A percentile compares a stretch with the other conserved stretches of the same genome.
Evolutionary conservation across 257 asterid species (phyloP).

Genomic region (Solanum bukasovii): DNA sequence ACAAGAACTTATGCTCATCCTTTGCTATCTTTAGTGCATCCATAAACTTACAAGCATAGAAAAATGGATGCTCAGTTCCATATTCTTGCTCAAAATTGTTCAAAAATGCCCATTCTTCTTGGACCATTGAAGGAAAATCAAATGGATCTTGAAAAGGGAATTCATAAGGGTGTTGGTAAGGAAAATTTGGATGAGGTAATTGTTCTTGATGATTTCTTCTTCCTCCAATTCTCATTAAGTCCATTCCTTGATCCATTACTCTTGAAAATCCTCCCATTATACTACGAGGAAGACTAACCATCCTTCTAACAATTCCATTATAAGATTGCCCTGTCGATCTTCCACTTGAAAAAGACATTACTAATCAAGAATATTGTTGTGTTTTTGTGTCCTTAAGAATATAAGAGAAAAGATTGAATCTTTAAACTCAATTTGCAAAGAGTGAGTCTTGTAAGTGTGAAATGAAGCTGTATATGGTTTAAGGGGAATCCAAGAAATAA

Average conservation of each 20-base stretch:
- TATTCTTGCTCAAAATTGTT: constrained; percentile 56
- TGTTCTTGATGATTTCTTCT: constrained; percentile 24
- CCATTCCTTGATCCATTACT: constrained; percentile 54
- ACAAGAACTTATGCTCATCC: constrained; percentile 53
- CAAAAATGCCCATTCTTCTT: constrained; percentile 63
- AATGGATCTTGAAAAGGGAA: constrained; percentile 20
- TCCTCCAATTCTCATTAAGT: constrained; percentile 25
- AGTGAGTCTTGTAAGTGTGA: background rate
- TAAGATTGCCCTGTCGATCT: constrained; percentile 31
- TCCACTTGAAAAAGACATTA: constrained; percentile 20
- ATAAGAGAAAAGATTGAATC: background rate
- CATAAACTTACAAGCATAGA: constrained; percentile 57
- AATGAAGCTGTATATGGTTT: background rate
- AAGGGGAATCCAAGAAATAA: background rate
- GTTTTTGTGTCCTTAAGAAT: background rate
- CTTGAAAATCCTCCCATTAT: constrained; percentile 54
- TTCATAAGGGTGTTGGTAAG: constrained; percentile 23
- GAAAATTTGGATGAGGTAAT: constrained; percentile 14
- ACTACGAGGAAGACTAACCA: constrained; percentile 57
- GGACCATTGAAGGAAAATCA: constrained; percentile 15
- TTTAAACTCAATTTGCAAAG: background rate
- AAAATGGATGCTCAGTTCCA: constrained; percentile 63
- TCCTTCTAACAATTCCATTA: constrained; percentile 34
- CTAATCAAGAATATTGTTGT: background rate
- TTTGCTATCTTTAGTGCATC: constrained; percentile 56